These are phyloP conservation scores for Chimonanthus salicifolius DNA, from an alignment of 164 flowering plant genomes.

Conservation along the genomic window DNA sequence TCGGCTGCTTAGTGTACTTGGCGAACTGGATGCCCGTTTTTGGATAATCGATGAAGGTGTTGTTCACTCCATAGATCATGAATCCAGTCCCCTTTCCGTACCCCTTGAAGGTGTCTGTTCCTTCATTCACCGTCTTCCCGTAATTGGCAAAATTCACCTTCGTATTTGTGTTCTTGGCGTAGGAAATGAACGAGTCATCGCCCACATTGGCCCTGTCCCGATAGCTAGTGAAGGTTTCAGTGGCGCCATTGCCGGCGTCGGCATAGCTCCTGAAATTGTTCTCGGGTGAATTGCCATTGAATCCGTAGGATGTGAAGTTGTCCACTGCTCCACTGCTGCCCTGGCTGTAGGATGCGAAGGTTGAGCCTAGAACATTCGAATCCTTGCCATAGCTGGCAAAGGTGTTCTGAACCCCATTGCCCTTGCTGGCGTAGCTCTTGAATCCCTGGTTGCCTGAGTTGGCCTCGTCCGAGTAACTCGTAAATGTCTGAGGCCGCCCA, in stretches of 20 bases:
- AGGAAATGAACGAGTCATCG: slow-evolving; percentile 55
- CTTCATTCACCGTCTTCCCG: slow-evolving; percentile 63
- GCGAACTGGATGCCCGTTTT: slow-evolving; percentile 37
- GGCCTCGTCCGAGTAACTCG: slow-evolving; percentile 41
- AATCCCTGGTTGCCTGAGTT: slow-evolving; percentile 58
- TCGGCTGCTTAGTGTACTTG: slow-evolving; percentile 20
- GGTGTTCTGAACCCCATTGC: slow-evolving; percentile 33
- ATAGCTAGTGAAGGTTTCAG: slow-evolving; percentile 45
- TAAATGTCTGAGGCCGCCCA: slow-evolving; percentile 29
- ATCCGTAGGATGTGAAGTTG: slow-evolving; percentile 46
- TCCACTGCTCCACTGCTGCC: slow-evolving; percentile 49
- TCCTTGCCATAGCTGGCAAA: slow-evolving; percentile 45
- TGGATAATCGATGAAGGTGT: slow-evolving; percentile 44
- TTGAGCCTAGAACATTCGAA: slow-evolving; percentile 50
- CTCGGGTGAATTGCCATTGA: slow-evolving; percentile 47
- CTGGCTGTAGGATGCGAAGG: slow-evolving; percentile 51
- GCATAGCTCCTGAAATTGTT: slow-evolving; percentile 61
- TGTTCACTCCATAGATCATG: slow-evolving; percentile 46
- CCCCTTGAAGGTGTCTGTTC: slow-evolving; percentile 54
- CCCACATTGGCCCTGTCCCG: slow-evolving; percentile 69
- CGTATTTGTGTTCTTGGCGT: slow-evolving; percentile 48
- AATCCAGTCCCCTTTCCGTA: slow-evolving; percentile 55
- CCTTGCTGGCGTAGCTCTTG: slow-evolving; percentile 53
- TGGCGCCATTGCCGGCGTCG: slow-evolving; percentile 34
- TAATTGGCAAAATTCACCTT: slow-evolving; percentile 51